Percentiles rank a stretch among this genome's conserved stretches.
Conservation (phyloP, 2,329 filamentous ascomycete species). For the Monosporascus sp. region DNA sequence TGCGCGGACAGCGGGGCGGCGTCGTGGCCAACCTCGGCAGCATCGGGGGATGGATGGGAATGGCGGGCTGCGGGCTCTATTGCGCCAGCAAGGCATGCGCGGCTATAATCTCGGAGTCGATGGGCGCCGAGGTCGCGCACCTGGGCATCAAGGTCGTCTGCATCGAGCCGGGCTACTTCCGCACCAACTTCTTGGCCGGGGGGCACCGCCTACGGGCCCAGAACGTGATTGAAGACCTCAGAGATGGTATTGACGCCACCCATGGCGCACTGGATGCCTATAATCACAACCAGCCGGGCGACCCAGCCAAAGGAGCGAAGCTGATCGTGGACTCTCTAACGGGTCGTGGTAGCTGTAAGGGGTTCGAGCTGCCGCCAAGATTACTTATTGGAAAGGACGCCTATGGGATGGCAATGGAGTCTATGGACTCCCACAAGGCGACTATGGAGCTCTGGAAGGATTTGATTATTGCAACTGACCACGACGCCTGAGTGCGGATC, state of each 20-base stretch:
- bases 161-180: conserved; percentile 45
- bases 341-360: conserved; percentile 18
- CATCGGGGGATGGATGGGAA: conserved; percentile 35
- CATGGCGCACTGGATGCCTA: conserved; percentile 15
- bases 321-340: conserved; percentile 33
- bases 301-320: conserved; percentile 32
- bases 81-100: conserved; percentile 38
- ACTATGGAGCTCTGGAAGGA: conserved; percentile 3
- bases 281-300: conserved; percentile 32
- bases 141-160: conserved; percentile 39
- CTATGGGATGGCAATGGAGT: conserved; percentile 1
- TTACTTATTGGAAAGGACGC: conserved; percentile 5
- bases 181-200: conserved; percentile 39
- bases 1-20: conserved; percentile 36
- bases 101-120: conserved; percentile 36
- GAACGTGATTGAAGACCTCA: conserved; percentile 13
- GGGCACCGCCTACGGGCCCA: conserved; percentile 26
- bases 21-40: conserved; percentile 43
- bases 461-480: not conserved
- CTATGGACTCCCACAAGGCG: not conserved
- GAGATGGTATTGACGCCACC: conserved; percentile 2
- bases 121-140: conserved; percentile 37
- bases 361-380: not conserved
- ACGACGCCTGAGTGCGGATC: not conserved
- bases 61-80: conserved; percentile 37